A percentile compares a stretch with the other conserved stretches of the same genome.
Conservation (phyloP, 768 basidiomycete species). For the Dentipellis sp. region DNA sequence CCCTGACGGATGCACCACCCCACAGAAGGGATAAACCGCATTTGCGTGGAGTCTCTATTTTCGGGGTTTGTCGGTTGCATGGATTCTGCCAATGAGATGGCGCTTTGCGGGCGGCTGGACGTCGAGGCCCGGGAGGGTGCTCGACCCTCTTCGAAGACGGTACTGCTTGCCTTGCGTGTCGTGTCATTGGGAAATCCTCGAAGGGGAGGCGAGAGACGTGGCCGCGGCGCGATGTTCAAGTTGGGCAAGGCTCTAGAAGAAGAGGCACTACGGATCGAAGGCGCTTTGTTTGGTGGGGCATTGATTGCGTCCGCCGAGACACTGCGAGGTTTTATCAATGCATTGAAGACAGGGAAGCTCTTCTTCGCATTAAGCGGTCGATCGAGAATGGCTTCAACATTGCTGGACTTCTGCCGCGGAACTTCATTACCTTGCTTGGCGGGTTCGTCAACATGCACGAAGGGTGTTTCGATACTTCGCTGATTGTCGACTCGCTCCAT, state of each 20-base stretch:
- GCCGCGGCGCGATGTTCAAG: conserved; percentile 10
- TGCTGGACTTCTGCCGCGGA: neutral
- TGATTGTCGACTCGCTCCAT: conserved; percentile 1
- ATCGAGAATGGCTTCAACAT: neutral
- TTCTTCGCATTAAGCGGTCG: neutral
- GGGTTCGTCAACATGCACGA: too few relatives aligned
- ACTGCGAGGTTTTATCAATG: too few relatives aligned
- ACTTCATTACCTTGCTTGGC: neutral
- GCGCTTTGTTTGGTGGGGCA: neutral
- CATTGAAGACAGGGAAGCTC: neutral
- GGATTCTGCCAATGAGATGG: neutral
- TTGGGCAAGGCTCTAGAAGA: conserved; percentile 3
- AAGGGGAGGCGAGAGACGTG: conserved; percentile 6
- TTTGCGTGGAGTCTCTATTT: conserved; percentile 15
- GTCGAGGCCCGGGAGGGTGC: conserved; percentile 11
- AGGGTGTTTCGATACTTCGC: too few relatives aligned
- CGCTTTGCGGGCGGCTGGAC: conserved; percentile 9
- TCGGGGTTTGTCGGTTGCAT: neutral
- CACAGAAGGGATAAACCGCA: conserved; percentile 29
- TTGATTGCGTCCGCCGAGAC: too few relatives aligned
- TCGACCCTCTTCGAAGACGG: conserved; percentile 8
- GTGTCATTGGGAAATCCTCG: conserved; percentile 3
- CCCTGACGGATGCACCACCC: conserved; percentile 36
- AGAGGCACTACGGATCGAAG: neutral
- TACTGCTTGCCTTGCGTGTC: conserved; percentile 13